Percentiles rank a stretch among this genome's conserved stretches.
Conservation (phyloP, 208 protist genomes). For the Wallacemonas collosoma region DNA sequence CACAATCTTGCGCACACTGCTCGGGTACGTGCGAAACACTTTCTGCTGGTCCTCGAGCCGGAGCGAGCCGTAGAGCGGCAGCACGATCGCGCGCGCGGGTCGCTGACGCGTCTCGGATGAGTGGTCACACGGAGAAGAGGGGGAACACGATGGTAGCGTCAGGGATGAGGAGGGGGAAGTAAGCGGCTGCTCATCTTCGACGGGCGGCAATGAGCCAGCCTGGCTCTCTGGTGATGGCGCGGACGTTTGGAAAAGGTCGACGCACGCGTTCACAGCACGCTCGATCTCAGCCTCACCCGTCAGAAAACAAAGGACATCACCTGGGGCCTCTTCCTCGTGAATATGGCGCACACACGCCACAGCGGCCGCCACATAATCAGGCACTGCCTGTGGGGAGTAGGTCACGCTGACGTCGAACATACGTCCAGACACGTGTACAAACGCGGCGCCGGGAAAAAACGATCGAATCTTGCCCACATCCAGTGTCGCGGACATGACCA, state of each 20-base stretch:
- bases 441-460: constrained; percentile 96
- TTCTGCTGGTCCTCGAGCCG: constrained; percentile 73
- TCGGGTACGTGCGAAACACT: constrained; percentile 52
- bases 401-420: constrained; percentile 90
- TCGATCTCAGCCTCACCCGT: constrained; percentile 91
- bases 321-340: constrained; percentile 64
- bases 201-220: no score
- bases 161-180: no score
- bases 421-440: constrained; percentile 97
- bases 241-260: constrained; percentile 18
- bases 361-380: constrained; percentile 93
- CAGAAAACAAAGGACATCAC: constrained; percentile 91
- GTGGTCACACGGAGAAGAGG: neutral
- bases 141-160: neutral
- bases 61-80: constrained; percentile 85
- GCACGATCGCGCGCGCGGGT: constrained; percentile 46
- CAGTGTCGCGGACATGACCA: constrained; percentile 98
- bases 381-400: constrained; percentile 83
- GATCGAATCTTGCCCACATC: constrained; percentile 95
- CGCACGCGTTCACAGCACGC: constrained; percentile 42
- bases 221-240: neutral
- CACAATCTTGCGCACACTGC: constrained; percentile 93
- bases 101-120: neutral
- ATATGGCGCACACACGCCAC: constrained; percentile 71
- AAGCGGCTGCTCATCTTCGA: no score